These are phyloP conservation scores for Sanghuangporus sanghuang DNA, from an alignment of 1,284 basidiomycete genomes.

Conservation along the genomic window DNA sequence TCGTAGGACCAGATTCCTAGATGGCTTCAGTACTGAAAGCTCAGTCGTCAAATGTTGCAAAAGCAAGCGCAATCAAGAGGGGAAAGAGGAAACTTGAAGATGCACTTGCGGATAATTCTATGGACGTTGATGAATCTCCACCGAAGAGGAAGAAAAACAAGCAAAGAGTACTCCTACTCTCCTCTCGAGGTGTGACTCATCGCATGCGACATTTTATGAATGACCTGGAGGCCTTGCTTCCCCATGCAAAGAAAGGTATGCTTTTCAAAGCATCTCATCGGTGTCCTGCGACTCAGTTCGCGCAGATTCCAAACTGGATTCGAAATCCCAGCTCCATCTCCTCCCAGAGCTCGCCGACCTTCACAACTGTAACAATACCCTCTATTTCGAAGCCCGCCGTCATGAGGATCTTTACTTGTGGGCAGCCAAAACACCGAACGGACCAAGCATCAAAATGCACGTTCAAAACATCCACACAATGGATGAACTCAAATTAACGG, in stretches of 20 bases:
- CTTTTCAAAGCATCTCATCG: background rate
- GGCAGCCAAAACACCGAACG: slow-evolving; percentile 96
- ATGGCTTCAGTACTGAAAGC: slow-evolving; percentile 70
- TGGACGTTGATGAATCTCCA: slow-evolving; percentile 25
- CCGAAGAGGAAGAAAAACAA: slow-evolving; percentile 71
- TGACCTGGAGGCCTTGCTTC: slow-evolving; percentile 86
- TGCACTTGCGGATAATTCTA: slow-evolving; percentile 43
- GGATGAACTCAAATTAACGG: slow-evolving; percentile 99
- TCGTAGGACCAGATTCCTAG: background rate
- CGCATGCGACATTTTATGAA: slow-evolving; percentile 98
- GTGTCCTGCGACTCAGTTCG: background rate
- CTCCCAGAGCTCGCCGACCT: slow-evolving; percentile 97
- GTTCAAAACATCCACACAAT: slow-evolving; percentile 99
- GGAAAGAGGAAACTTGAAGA: slow-evolving; percentile 63
- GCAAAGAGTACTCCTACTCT: slow-evolving; percentile 86
- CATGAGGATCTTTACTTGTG: slow-evolving; percentile 97
- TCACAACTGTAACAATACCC: slow-evolving; percentile 95
- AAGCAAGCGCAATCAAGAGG: slow-evolving; percentile 40
- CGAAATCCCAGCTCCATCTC: slow-evolving; percentile 91
- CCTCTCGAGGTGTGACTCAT: slow-evolving; percentile 92
- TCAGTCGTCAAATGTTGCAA: slow-evolving; percentile 53
- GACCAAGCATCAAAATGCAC: slow-evolving; percentile 95
- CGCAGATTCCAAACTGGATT: slow-evolving; percentile 92
- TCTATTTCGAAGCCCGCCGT: slow-evolving; percentile 95
- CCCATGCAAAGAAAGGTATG: slow-evolving; percentile 95